Evolutionary conservation across 139 green algal species (phyloP).

Genomic region (Spirogloea muscicola): DNA sequence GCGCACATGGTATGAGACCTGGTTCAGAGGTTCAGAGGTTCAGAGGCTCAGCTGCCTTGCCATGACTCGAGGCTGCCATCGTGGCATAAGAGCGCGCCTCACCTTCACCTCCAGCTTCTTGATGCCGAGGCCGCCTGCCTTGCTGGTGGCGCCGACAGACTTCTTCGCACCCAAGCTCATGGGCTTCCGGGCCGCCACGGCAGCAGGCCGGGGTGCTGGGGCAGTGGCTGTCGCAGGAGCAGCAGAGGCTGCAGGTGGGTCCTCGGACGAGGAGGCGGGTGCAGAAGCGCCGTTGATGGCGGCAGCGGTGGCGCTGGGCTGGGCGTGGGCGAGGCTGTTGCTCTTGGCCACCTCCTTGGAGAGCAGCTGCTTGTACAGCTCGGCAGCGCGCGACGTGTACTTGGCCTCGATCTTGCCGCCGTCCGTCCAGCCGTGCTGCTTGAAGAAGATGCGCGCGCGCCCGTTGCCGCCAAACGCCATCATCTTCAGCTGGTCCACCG

Average conservation of each 20-base stretch:
- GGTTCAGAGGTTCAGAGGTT: too few relatives aligned
- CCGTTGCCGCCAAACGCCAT: conserved; percentile 85
- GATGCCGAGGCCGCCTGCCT: conserved; percentile 69
- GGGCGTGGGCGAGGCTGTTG: too few relatives aligned
- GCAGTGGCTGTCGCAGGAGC: neutral
- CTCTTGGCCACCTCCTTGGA: conserved; percentile 79
- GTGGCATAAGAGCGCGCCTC: too few relatives aligned
- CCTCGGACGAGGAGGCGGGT: neutral
- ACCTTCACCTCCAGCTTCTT: conserved; percentile 76
- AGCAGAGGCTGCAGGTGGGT: neutral
- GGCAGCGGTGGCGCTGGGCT: too few relatives aligned
- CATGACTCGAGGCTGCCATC: too few relatives aligned
- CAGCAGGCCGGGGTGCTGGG: neutral
- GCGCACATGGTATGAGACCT: too few relatives aligned
- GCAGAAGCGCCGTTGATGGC: neutral
- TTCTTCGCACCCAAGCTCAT: conserved; percentile 10
- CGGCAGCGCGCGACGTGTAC: conserved; percentile 88
- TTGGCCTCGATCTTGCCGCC: conserved; percentile 92
- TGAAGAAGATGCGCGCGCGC: conserved; percentile 87
- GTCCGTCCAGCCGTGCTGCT: conserved; percentile 89
- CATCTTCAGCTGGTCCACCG: conserved; percentile 87
- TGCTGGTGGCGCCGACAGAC: neutral
- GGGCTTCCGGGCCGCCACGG: neutral
- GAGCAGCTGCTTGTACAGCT: conserved; percentile 83
- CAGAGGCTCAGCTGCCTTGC: too few relatives aligned